Conservation (phyloP, 2,329 filamentous ascomycete genomes). For the Verticillium klebahnii region DNA sequence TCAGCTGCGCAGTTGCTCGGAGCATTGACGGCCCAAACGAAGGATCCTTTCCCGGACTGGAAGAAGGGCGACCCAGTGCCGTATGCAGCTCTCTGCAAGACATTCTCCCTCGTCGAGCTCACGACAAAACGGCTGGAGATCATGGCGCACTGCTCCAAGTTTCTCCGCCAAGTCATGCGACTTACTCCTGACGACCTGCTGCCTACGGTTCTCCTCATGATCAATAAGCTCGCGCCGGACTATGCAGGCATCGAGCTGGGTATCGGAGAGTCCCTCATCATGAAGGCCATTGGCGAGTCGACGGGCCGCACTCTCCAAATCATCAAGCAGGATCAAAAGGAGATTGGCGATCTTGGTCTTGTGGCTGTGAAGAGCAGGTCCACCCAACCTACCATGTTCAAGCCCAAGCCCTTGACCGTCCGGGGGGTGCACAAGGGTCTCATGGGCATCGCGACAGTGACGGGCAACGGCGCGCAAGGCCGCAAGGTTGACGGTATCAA, state of each 20-base stretch:
- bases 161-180: slow-evolving; percentile 89
- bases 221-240: slow-evolving; percentile 95
- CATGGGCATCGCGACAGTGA: slow-evolving; percentile 80
- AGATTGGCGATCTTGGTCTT: slow-evolving; percentile 91
- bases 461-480: slow-evolving; percentile 82
- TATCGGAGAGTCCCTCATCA: slow-evolving; percentile 97
- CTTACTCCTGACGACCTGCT: slow-evolving; percentile 85
- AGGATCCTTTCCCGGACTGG: slow-evolving; percentile 95
- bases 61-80: slow-evolving; percentile 82
- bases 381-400: slow-evolving; percentile 97
- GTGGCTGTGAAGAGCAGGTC: slow-evolving; percentile 94
- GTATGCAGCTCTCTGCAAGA: slow-evolving; percentile 89
- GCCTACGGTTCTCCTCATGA: slow-evolving; percentile 88
- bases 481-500: slow-evolving; percentile 94
- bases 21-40: slow-evolving; percentile 40
- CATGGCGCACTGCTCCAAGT: slow-evolving; percentile 80
- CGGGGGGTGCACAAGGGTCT: slow-evolving; percentile 82
- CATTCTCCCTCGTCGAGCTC: slow-evolving; percentile 91
- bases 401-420: slow-evolving; percentile 85
- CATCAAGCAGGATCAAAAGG: slow-evolving; percentile 93
- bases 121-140: slow-evolving; percentile 90
- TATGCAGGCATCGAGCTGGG: slow-evolving; percentile 95
- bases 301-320: slow-evolving; percentile 83
- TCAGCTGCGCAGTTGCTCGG: not conserved
- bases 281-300: slow-evolving; percentile 95